These are phyloP conservation scores for Colletotrichum lindemuthianum DNA, from an alignment of 2,329 filamentous ascomycete genomes.

Conservation along the genomic window DNA sequence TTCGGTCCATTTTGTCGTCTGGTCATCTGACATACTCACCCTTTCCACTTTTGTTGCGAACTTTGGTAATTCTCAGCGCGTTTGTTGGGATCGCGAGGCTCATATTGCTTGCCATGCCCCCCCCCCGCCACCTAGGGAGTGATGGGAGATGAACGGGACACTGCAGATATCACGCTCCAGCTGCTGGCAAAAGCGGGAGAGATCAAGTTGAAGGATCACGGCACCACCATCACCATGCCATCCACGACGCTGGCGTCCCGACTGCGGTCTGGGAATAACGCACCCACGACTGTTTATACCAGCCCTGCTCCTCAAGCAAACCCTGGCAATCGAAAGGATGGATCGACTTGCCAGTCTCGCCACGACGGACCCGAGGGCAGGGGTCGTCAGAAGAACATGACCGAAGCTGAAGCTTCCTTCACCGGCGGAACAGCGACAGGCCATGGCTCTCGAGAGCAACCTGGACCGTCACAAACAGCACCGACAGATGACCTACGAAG, in stretches of 20 bases:
- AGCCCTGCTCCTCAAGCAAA: neutral
- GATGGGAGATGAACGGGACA: conserved; percentile 27
- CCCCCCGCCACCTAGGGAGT: neutral
- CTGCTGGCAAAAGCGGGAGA: conserved; percentile 18
- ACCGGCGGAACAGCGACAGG: neutral
- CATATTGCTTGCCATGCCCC: conserved; percentile 2
- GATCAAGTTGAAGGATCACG: conserved; percentile 6
- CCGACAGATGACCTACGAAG: conserved; percentile 11
- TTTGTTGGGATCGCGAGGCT: neutral
- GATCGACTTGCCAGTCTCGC: neutral
- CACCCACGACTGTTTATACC: neutral
- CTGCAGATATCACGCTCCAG: conserved; percentile 17
- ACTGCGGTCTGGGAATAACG: neutral
- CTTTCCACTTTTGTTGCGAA: neutral
- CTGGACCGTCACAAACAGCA: neutral
- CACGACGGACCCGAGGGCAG: neutral
- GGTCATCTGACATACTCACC: neutral
- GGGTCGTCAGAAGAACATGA: conserved; percentile 1
- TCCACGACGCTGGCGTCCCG: conserved; percentile 6
- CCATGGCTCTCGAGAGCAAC: neutral
- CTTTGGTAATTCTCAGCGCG: neutral
- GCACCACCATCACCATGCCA: conserved; percentile 11
- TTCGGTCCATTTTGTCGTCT: neutral
- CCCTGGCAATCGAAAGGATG: neutral
- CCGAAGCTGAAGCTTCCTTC: neutral